Base-by-base conservation (phyloP, 2,329 filamentous ascomycete species). In the Magnaporthiopsis rhizophila region DNA sequence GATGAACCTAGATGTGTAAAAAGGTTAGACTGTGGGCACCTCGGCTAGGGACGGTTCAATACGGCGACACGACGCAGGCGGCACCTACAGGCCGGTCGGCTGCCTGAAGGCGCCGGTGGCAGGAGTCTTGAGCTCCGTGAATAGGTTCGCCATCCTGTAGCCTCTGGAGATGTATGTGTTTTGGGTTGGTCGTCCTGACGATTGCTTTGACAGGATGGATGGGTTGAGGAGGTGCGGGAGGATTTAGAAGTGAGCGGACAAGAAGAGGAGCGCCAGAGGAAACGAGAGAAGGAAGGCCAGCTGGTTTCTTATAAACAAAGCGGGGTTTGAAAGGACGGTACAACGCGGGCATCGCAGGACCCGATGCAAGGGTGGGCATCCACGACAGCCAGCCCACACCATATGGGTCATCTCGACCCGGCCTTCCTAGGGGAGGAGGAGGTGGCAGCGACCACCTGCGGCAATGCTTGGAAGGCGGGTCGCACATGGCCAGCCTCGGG, bases 1-100 rank as follows among this genome's bases (percentile, higher is more conserved):
- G 85, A 96, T 95, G 84, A 91, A 95, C 67, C 89, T 26, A 26
- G 26, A n/a, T n/a, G n/a, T n/a, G 32, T 2, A 11, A 60, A 56
- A 28, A 56, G 28, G 28, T 63, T 24, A 30, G 28, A 53, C 60
- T 61, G 32, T 36, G 45, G 38, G 12, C 3, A 38, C 11, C 24
- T 50, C 3, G 28, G 12, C 59, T 15, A 28, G 28, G 26, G 36
- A 18, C 28, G 34, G n/a, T 26, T 15, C 28, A 53, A 26, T 62
- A 6, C 61, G 45, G 34, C 36, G 15, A 45, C 13, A n/a, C 36
- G 15, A 45, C 13, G 28, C 36, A 13, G 61, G 36, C 12, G 56
- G 9, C 28, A 77, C 85, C 75, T 78, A 87, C 84, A 87, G 78
- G 74, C 85, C 85, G 66, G 83, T 86, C 69, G 85, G 85, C 72